phyloP scores from a whole-genome alignment of 2,329 filamentous ascomycete genomes.

The Dactylellina drechsleri region DNA sequence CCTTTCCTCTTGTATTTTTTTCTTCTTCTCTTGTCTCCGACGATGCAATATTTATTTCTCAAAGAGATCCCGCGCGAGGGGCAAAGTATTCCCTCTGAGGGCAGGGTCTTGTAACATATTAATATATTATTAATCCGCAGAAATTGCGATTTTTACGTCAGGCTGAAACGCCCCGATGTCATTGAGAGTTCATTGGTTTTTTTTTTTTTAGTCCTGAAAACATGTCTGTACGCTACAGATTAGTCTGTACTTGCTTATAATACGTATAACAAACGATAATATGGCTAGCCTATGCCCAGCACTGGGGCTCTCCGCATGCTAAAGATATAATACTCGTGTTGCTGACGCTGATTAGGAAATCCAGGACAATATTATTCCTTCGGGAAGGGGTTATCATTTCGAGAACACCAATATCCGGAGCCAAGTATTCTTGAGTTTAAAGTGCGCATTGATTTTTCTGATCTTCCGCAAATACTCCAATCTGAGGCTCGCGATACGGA shows the following conservation, averaged over 20 bases:
- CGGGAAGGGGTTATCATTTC: too few relatives aligned
- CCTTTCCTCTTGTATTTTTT: constrained; percentile 11
- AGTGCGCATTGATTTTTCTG: constrained; percentile 34
- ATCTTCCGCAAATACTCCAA: constrained; percentile 46
- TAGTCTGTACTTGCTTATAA: neutral
- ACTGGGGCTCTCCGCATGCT: constrained; percentile 8
- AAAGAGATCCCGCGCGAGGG: neutral
- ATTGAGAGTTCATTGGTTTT: neutral
- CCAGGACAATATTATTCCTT: constrained; percentile 22
- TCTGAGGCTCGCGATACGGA: constrained; percentile 1
- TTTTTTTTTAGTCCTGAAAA: too few relatives aligned
- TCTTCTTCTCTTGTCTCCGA: constrained; percentile 1
- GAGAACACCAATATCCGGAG: constrained; percentile 8
- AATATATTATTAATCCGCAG: constrained; percentile 48
- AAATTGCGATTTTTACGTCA: constrained; percentile 53
- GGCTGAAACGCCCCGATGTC: constrained; percentile 52
- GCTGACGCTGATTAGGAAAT: constrained; percentile 41
- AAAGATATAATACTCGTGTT: constrained; percentile 28
- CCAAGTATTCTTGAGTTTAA: constrained; percentile 32
- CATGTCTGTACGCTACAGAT: too few relatives aligned
- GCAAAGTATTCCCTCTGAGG: constrained; percentile 21
- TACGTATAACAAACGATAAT: neutral
- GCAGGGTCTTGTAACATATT: constrained; percentile 41
- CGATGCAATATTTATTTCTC: constrained; percentile 10
- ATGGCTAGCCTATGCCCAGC: too few relatives aligned